A percentile compares a stretch with the other conserved stretches of the same genome.
Conservation (phyloP, 805 yeast genomes). For the Hanseniaspora osmophila region DNA sequence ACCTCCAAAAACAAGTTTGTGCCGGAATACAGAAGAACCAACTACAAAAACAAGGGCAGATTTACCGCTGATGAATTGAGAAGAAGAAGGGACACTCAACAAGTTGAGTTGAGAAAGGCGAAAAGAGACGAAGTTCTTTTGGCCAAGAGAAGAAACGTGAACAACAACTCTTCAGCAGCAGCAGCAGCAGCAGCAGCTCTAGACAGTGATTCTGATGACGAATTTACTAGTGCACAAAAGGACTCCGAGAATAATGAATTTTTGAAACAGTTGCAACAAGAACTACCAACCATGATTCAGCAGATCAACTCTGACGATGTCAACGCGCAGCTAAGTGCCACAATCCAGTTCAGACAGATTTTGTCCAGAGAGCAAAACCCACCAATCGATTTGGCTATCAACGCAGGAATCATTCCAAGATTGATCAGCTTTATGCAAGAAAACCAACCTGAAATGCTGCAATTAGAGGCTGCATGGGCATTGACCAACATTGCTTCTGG, state of each 20-base stretch:
- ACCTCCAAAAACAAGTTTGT: slow-evolving; percentile 63
- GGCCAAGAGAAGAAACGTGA: slow-evolving; percentile 81
- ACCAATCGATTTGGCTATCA: slow-evolving; percentile 86
- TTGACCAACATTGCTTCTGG: slow-evolving; percentile 96
- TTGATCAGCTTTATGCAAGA: slow-evolving; percentile 73
- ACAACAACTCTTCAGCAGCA: slow-evolving; percentile 24
- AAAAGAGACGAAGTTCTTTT: slow-evolving; percentile 81
- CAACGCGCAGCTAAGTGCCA: slow-evolving; percentile 73
- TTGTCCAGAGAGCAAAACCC: slow-evolving; percentile 90
- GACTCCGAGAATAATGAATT: slow-evolving; percentile 27
- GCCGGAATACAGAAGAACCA: slow-evolving; percentile 95
- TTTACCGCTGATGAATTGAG: slow-evolving; percentile 92
- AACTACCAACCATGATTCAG: slow-evolving; percentile 75
- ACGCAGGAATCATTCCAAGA: slow-evolving; percentile 84
- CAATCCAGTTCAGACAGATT: slow-evolving; percentile 85
- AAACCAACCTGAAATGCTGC: slow-evolving; percentile 71
- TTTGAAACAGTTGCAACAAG: slow-evolving; percentile 39
- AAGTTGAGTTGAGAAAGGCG: slow-evolving; percentile 89
- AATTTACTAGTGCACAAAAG: background rate
- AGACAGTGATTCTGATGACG: slow-evolving; percentile 8
- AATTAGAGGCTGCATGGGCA: slow-evolving; percentile 99
- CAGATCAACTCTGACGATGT: slow-evolving; percentile 62
- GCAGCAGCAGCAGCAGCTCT: slow-evolving; percentile 10
- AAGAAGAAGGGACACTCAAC: slow-evolving; percentile 94
- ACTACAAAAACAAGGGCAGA: slow-evolving; percentile 86